Evolutionary conservation across 2,329 filamentous ascomycete species (phyloP).

Genomic region (Diaporthe nobilis): DNA sequence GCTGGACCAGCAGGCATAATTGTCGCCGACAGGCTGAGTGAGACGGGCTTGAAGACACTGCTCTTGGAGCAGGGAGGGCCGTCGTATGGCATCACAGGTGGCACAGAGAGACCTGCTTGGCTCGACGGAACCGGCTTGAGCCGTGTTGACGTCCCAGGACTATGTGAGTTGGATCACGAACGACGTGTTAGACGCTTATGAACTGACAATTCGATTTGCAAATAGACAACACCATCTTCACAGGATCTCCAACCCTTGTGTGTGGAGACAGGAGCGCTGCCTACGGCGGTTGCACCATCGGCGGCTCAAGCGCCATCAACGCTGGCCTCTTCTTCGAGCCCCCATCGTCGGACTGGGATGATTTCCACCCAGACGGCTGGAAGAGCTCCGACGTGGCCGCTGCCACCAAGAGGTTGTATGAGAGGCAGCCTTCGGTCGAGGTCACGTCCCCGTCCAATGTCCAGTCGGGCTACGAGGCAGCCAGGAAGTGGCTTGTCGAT

Average conservation of each 20-base stretch:
- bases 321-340: slow-evolving; percentile 68
- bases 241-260: slow-evolving; percentile 52
- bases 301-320: slow-evolving; percentile 67
- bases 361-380: slow-evolving; percentile 81
- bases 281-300: slow-evolving; percentile 65
- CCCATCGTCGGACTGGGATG: slow-evolving; percentile 73
- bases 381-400: slow-evolving; percentile 72
- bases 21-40: slow-evolving; percentile 72
- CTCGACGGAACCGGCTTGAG: slow-evolving; percentile 69
- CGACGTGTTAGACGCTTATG: too few relatives aligned
- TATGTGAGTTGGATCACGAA: slow-evolving; percentile 64
- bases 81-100: slow-evolving; percentile 73
- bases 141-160: slow-evolving; percentile 75
- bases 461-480: slow-evolving; percentile 70
- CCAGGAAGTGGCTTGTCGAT: slow-evolving; percentile 64
- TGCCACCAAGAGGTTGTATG: slow-evolving; percentile 74
- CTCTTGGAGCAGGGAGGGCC: slow-evolving; percentile 68
- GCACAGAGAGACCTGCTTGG: slow-evolving; percentile 71
- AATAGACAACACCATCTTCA: slow-evolving; percentile 64
- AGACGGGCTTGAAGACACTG: slow-evolving; percentile 71
- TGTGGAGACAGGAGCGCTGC: slow-evolving; percentile 59
- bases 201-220: background rate
- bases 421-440: slow-evolving; percentile 77
- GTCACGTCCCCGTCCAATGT: slow-evolving; percentile 76
- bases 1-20: slow-evolving; percentile 71